Evolutionary conservation across 1,284 basidiomycete genomes (phyloP), one percentile per base, ranked within the genome.

Genomic region (Rhodotorula sp.): DNA sequence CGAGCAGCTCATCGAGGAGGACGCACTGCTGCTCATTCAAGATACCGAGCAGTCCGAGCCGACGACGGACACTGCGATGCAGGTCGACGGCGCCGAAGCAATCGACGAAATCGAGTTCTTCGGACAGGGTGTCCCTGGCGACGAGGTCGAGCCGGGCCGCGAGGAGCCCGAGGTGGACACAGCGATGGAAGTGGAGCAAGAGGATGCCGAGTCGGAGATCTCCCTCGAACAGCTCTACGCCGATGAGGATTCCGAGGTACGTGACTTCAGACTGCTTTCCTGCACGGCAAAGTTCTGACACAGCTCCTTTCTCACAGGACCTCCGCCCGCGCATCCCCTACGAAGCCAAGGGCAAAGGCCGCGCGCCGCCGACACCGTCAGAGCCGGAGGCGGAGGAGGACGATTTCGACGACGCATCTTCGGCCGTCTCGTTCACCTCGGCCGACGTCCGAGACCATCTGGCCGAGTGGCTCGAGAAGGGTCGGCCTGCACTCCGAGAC

Each of bases 241-340:
- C 1, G 65, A 60, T 41, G 70, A 71, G 50, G 69, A 71, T 23
- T 71, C 70, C 0, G 70, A 71, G 64, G 69, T 70, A 14, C 27
- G 21, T 50, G 17, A 42, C n/a, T 49, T 23, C 13, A 8, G n/a
- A 52, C 60, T 23, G 25, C 34, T 27, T 10, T 12, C 17, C 19
- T 4, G 12, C 48, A 3, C n/a, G n/a, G n/a, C 7, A 23, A 27
- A 12, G n/a, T 14, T 4, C 48, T 42, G 49, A 45, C 25, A 13
- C 3, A 9, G 7, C 27, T 34, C 53, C 25, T 7, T 21, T 16
- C 7, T 10, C 41, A 7, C 56, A 65, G 64, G 56, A 66, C 50
- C 2, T 58, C 25, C 48, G 27, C 13, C 49, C 57, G 2, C 58
- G 65, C 23, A 48, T 66, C 45, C 48, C 65, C 4, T 45, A 52